Evolutionary conservation across 768 basidiomycete species (phyloP), one percentile per base, ranked within the genome.

Genomic region (Lactarius evosmus): DNA sequence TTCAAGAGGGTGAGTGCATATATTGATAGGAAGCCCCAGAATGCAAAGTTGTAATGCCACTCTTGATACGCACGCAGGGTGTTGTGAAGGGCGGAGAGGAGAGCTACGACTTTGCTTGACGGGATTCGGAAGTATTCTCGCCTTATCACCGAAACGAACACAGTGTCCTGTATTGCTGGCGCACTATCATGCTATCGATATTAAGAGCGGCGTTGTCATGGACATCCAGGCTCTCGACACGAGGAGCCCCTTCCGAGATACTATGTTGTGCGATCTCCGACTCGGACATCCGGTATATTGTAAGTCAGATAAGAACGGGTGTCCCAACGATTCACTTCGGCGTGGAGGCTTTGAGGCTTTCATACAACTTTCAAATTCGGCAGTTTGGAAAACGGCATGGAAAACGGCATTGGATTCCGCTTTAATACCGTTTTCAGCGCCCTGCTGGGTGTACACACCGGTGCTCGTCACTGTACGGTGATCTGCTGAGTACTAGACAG

Each of bases 1-100:
- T 75, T 71, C 65, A 73, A 72, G 60, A 69, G 72, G 33, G 76
- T 72, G 61, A 69, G 70, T 71, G 29, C 50, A 17, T 36, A 34
- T 56, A 51, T 57, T 52, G 50, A 34, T 34, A 32, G 54, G 12
- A 52, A 30, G 5, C 46, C 3, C 25, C 62, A 3, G 12, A n/a
- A 30, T 9, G 30, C 38, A 58, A 55, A 34, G 19, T 51, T 66
- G 32, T 56, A 36, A 61, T 22, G 19, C 29, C 41, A 25, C 25
- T 49, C 29, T 33, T 54, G 27, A 60, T 17, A 30, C 38, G 7
- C n/a, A 29, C 30, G 17, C 52, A 70, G 70, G 70, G 54, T 19
- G 50, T 71, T 49, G 73, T 71, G 61, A 74, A 68, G 66, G 69
- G 72, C 34, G 73, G 72, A 60, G 54, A 68, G 38, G 70, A 67